Percentiles rank a stretch among this genome's conserved stretches.
Evolutionary conservation across 805 yeast species (phyloP).

Genomic region (Ogataea philodendri): DNA sequence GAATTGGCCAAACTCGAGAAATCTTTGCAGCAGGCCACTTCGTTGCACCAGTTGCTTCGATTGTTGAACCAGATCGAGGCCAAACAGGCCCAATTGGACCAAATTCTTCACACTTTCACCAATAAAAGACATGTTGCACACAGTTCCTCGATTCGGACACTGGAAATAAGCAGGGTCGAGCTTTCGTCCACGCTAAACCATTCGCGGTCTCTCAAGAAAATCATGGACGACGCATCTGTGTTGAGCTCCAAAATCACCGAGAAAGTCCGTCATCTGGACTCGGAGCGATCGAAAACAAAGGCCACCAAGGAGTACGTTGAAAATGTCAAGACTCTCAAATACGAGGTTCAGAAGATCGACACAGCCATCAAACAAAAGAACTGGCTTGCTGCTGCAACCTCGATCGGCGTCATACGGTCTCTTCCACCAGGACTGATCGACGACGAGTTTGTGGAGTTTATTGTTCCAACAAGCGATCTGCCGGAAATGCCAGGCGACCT

Average conservation of each 20-base stretch:
- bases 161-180: slow-evolving; percentile 62
- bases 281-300: slow-evolving; percentile 63
- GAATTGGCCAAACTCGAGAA: slow-evolving; percentile 24
- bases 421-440: slow-evolving; percentile 53
- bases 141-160: slow-evolving; percentile 37
- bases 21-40: slow-evolving; percentile 26
- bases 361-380: slow-evolving; percentile 65
- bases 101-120: slow-evolving; percentile 21
- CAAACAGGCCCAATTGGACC: slow-evolving; percentile 27
- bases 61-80: slow-evolving; percentile 25
- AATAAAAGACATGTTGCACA: slow-evolving; percentile 38
- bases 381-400: slow-evolving; percentile 76
- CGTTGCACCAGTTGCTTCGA: slow-evolving; percentile 24
- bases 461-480: slow-evolving; percentile 82
- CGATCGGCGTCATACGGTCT: slow-evolving; percentile 51
- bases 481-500: slow-evolving; percentile 73
- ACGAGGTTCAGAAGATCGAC: slow-evolving; percentile 60
- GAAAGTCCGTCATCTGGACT: slow-evolving; percentile 66
- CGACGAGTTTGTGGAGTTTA: slow-evolving; percentile 72
- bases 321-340: slow-evolving; percentile 63
- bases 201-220: slow-evolving; percentile 53
- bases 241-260: slow-evolving; percentile 67
- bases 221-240: slow-evolving; percentile 59
- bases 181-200: slow-evolving; percentile 57
- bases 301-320: slow-evolving; percentile 63